A percentile compares a stretch with the other conserved stretches of the same genome.
These are phyloP conservation scores for Cyberlindnera maritima DNA, from an alignment of 805 yeast genomes.

Conservation along the genomic window DNA sequence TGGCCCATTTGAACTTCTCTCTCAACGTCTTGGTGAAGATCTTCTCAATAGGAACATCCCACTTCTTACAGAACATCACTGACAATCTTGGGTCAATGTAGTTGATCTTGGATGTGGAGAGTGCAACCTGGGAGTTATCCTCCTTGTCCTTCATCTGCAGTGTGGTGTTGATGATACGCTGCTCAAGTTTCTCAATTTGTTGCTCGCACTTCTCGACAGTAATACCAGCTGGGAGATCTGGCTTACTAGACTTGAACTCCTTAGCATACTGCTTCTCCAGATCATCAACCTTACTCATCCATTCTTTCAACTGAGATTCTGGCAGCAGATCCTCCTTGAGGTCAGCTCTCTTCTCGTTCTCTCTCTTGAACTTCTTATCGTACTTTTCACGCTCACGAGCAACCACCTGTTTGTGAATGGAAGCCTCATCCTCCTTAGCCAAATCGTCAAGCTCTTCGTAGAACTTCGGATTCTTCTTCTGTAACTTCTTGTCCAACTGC, in stretches of 20 bases:
- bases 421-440: slow-evolving; percentile 57
- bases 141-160: slow-evolving; percentile 87
- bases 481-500: slow-evolving; percentile 52
- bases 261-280: slow-evolving; percentile 45
- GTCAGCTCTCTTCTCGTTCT: slow-evolving; percentile 66
- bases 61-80: slow-evolving; percentile 84
- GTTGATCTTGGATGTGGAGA: slow-evolving; percentile 91
- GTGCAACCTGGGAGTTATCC: slow-evolving; percentile 89
- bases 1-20: slow-evolving; percentile 95
- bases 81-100: slow-evolving; percentile 93
- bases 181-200: slow-evolving; percentile 71
- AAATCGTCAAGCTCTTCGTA: slow-evolving; percentile 70
- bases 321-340: slow-evolving; percentile 55
- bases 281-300: slow-evolving; percentile 54
- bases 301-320: slow-evolving; percentile 55
- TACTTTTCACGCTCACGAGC: slow-evolving; percentile 66
- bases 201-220: slow-evolving; percentile 63
- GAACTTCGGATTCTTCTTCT: slow-evolving; percentile 50
- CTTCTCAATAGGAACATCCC: slow-evolving; percentile 86
- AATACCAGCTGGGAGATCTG: slow-evolving; percentile 47
- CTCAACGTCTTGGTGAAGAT: slow-evolving; percentile 86
- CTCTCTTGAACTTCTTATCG: slow-evolving; percentile 65
- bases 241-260: slow-evolving; percentile 59
- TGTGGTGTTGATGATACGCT: slow-evolving; percentile 63
- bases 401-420: slow-evolving; percentile 56